These are phyloP conservation scores for Melocanna baccifera DNA, from an alignment of 176 grass and related monocot genomes.

Conservation along the genomic window DNA sequence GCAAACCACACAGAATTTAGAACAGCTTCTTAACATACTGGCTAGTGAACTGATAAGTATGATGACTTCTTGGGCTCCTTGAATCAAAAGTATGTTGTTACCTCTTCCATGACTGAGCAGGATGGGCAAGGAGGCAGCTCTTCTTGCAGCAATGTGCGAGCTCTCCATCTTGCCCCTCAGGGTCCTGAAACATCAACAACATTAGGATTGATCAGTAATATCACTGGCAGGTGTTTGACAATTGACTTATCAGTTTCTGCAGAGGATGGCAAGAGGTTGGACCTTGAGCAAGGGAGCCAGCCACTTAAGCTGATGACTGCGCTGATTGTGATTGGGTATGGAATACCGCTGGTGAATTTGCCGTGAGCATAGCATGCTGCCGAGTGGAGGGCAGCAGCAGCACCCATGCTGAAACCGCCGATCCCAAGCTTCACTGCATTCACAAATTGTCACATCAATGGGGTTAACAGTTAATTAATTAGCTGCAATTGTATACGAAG, in stretches of 20 bases:
- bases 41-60: background rate
- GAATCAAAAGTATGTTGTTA: background rate
- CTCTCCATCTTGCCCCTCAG: conserved; percentile 72
- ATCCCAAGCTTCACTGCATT: conserved; percentile 86
- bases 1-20: conserved; percentile 8
- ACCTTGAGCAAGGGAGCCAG: conserved; percentile 98
- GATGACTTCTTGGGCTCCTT: background rate
- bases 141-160: conserved; percentile 64
- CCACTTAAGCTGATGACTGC: conserved; percentile 70
- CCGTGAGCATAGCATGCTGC: conserved; percentile 70
- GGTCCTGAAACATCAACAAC: conserved; percentile 38
- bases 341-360: conserved; percentile 60
- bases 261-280: background rate
- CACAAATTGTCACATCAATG: background rate
- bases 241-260: background rate
- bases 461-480: background rate
- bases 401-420: conserved; percentile 87
- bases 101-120: conserved; percentile 82
- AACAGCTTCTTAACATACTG: background rate
- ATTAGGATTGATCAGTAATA: background rate
- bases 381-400: conserved; percentile 55
- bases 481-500: background rate
- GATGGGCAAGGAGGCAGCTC: conserved; percentile 63
- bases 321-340: conserved; percentile 66
- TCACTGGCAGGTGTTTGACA: background rate